Conservation (phyloP, 148 eudicot species). For the Gaultheria prostrata region DNA sequence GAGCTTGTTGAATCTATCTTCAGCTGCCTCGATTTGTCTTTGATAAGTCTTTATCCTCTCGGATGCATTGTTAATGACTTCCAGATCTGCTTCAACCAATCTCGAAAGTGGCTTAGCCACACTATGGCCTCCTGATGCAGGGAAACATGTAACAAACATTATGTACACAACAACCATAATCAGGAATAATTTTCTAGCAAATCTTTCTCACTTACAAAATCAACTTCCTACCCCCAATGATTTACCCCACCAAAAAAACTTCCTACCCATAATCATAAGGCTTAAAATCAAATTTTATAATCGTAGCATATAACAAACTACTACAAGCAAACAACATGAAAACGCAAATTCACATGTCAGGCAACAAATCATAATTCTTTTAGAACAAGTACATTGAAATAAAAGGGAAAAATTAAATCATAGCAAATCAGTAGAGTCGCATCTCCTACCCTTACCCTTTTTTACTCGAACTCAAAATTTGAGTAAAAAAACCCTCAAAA, state of each 20-base stretch:
- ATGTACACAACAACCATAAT: neutral
- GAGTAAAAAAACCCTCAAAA: neutral
- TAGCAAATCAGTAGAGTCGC: neutral
- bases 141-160: neutral
- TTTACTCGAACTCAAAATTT: neutral
- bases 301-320: too few relatives aligned
- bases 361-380: neutral
- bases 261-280: neutral
- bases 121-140: neutral
- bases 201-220: neutral
- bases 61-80: neutral
- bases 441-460: neutral
- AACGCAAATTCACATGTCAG: neutral
- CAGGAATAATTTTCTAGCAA: neutral
- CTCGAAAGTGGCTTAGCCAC: neutral
- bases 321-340: too few relatives aligned
- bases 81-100: constrained; percentile 5
- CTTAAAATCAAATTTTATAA: too few relatives aligned
- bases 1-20: neutral
- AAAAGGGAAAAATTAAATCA: too few relatives aligned
- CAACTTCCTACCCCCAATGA: neutral
- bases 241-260: too few relatives aligned
- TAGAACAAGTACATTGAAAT: neutral
- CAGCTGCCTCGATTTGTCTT: too few relatives aligned
- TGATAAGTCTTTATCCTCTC: neutral